Evolutionary conservation across 257 asterid genomes (phyloP), one percentile per base, ranked within the genome.

Genomic region (Verbascum thapsus): DNA sequence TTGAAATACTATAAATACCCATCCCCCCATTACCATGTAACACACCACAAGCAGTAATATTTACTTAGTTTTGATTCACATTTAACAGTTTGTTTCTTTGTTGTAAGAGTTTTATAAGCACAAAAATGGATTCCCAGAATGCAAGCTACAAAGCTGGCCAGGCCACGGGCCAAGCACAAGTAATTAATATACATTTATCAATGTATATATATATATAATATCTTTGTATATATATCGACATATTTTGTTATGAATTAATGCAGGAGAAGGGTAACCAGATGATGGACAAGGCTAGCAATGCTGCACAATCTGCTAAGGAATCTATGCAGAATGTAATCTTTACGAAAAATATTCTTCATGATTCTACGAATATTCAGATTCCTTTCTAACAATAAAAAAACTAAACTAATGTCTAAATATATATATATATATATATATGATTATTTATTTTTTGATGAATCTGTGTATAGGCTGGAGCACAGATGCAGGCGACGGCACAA

Each of bases 61-160:
- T 17, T 7, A 10, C 32, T 39, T 26, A 26, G 32, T 26, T 26
- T 26, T 26, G 3, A 26, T 26, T 1, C 2, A 26, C 32, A 26
- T 52, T 20, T 12, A 65, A 30, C 32, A 20, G 6, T 15, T 0
- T 38, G 5, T 18, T 20, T n/a, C 10, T 67, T 35, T 58, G 38
- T 30, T 45, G 2, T 17, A 13, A 19, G 32, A 35, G 34, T 18
- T 30, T 51, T 19, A 42, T 10, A 55, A 53, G 8, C 52, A 45
- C 52, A 76, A 63, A 26, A 16, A 83, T 77, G 85, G 76, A 81
- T 56, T 73, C 87, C 40, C 61, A 81, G 62, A 83, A 19, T 50
- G 54, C 50, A 19, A 78, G 92, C 77, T 75, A 72, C 86, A 76
- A 82, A 66, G 85, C 88, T 51, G 92, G 88, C 65, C 80, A 81